Percentiles rank a stretch among this genome's conserved stretches.
phyloP scores from a whole-genome alignment of 805 yeast genomes.

The Cyberlindnera samutprakarnensis region DNA sequence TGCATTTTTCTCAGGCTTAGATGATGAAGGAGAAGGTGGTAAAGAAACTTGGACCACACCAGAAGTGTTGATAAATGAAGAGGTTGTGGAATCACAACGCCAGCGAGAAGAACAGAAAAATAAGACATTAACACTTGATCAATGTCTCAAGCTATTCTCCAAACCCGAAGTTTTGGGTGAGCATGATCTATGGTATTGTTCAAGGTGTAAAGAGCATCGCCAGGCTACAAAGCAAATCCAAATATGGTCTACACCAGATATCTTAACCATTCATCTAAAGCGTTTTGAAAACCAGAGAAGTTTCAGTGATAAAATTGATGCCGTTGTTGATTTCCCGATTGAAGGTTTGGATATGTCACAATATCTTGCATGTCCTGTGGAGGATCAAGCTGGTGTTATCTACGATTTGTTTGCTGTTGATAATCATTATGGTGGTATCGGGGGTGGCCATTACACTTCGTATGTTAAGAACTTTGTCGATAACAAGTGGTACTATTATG shows the following conservation, averaged over 20 bases:
- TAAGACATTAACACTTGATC: slow-evolving; percentile 51
- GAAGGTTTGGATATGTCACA: slow-evolving; percentile 66
- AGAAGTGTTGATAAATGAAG: slow-evolving; percentile 42
- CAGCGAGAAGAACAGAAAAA: slow-evolving; percentile 23
- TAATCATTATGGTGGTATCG: slow-evolving; percentile 92
- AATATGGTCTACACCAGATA: slow-evolving; percentile 91
- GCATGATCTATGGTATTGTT: slow-evolving; percentile 92
- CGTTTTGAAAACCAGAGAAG: slow-evolving; percentile 80
- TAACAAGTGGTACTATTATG: slow-evolving; percentile 79
- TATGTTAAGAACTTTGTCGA: slow-evolving; percentile 75
- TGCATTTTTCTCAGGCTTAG: slow-evolving; percentile 43
- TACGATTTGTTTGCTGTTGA: slow-evolving; percentile 92
- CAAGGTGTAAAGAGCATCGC: slow-evolving; percentile 78
- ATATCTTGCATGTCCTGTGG: slow-evolving; percentile 36
- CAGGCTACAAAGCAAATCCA: slow-evolving; percentile 89
- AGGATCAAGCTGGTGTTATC: slow-evolving; percentile 27
- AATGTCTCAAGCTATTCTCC: slow-evolving; percentile 70
- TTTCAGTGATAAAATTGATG: slow-evolving; percentile 84
- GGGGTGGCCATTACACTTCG: slow-evolving; percentile 97
- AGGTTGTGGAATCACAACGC: slow-evolving; percentile 40
- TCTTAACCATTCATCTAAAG: slow-evolving; percentile 82
- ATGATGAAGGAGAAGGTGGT: slow-evolving; percentile 38
- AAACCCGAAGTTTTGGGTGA: slow-evolving; percentile 80
- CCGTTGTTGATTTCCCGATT: slow-evolving; percentile 80
- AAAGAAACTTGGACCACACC: slow-evolving; percentile 51